phyloP scores from a whole-genome alignment of 2,329 filamentous ascomycete species.

The Graphilbum ipis-grandicollis region DNA sequence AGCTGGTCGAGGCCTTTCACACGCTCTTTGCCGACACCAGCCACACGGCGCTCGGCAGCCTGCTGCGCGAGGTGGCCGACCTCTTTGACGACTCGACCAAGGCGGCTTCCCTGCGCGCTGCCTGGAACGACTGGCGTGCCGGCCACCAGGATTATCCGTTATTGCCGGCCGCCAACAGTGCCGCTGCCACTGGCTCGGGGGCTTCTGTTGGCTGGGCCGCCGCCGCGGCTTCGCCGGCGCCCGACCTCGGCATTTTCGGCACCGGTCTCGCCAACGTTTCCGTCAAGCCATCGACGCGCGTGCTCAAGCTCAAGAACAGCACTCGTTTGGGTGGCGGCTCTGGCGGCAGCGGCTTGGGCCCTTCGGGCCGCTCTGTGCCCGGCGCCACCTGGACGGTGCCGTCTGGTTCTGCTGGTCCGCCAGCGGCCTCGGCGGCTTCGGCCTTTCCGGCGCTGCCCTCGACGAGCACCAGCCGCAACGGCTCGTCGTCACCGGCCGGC shows the following conservation, averaged over 20 bases:
- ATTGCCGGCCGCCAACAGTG: conserved; percentile 46
- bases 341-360: conserved; percentile 14
- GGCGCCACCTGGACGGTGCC: conserved; percentile 11
- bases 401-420: too few relatives aligned
- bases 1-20: conserved; percentile 78
- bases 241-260: conserved; percentile 32
- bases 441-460: conserved; percentile 28
- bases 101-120: conserved; percentile 54
- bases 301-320: conserved; percentile 42
- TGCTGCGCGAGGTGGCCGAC: conserved; percentile 82
- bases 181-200: conserved; percentile 47
- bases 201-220: conserved; percentile 42
- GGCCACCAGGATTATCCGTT: conserved; percentile 94
- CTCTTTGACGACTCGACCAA: conserved; percentile 75
- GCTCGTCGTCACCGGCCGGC: too few relatives aligned
- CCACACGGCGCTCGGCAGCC: conserved; percentile 65
- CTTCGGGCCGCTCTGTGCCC: conserved; percentile 6
- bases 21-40: conserved; percentile 64
- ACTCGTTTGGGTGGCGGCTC: conserved; percentile 26
- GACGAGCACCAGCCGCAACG: conserved; percentile 4
- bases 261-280: conserved; percentile 17
- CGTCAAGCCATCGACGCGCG: conserved; percentile 33
- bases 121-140: conserved; percentile 90
- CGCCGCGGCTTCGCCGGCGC: conserved; percentile 36
- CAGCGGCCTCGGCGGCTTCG: too few relatives aligned